phyloP scores from a whole-genome alignment of 2,329 filamentous ascomycete genomes.

The Stachybotrys chartarum region DNA sequence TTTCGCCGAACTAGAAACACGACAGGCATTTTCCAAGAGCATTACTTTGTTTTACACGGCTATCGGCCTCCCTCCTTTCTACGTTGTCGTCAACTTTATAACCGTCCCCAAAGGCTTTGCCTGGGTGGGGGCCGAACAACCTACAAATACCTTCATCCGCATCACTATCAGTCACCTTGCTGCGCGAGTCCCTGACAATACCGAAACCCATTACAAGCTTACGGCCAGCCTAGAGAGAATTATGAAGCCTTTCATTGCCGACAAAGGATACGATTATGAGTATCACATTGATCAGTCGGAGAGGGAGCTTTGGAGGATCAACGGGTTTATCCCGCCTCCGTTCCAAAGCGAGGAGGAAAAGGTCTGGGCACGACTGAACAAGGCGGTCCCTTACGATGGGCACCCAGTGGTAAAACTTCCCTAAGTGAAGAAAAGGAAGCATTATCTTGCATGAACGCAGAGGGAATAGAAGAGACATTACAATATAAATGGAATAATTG shows the following conservation, averaged over 20 bases:
- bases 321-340: slow-evolving; percentile 29
- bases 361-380: slow-evolving; percentile 15
- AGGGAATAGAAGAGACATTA: too few relatives aligned
- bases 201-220: not conserved
- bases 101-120: slow-evolving; percentile 13
- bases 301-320: slow-evolving; percentile 34
- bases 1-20: slow-evolving; percentile 20
- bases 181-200: slow-evolving; percentile 17
- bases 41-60: slow-evolving; percentile 22
- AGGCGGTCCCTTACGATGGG: not conserved
- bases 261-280: slow-evolving; percentile 36
- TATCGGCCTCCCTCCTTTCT: slow-evolving; percentile 31
- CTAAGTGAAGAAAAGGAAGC: too few relatives aligned
- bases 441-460: too few relatives aligned
- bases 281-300: slow-evolving; percentile 33
- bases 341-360: slow-evolving; percentile 24
- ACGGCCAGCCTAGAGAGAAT: slow-evolving; percentile 15
- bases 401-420: not conserved
- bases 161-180: slow-evolving; percentile 19
- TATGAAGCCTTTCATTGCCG: slow-evolving; percentile 30
- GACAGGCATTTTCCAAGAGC: slow-evolving; percentile 21
- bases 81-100: slow-evolving; percentile 33
- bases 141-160: slow-evolving; percentile 23
- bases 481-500: too few relatives aligned
- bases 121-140: slow-evolving; percentile 9